A percentile compares a stretch with the other conserved stretches of the same genome.
Evolutionary conservation across 2,329 filamentous ascomycete genomes (phyloP).

Genomic region (Fusarium napiforme): DNA sequence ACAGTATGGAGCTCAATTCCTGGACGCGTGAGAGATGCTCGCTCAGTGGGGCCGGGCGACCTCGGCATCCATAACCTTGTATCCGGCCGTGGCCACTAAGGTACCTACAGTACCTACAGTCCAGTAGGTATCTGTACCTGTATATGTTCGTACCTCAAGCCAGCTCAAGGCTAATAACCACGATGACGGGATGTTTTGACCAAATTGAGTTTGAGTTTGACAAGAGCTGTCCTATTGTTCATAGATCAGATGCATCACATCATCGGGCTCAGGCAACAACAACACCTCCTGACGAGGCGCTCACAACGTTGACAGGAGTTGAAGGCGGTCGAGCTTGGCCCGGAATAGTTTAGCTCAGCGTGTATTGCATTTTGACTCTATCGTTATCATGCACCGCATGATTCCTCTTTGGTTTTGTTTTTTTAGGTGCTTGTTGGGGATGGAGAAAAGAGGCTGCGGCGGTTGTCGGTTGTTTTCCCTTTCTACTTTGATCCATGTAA

Average conservation of each 20-base stretch:
- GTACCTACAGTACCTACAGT: not conserved
- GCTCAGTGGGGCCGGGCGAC: slow-evolving; percentile 28
- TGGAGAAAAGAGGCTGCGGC: slow-evolving; percentile 14
- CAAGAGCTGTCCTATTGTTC: not conserved
- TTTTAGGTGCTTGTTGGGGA: not conserved
- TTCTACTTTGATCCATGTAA: not conserved
- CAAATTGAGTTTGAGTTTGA: slow-evolving; percentile 23
- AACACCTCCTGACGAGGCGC: slow-evolving; percentile 28
- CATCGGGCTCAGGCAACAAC: slow-evolving; percentile 28
- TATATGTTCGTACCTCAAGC: not conserved
- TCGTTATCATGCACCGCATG: slow-evolving; percentile 17
- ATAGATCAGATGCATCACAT: slow-evolving; percentile 12
- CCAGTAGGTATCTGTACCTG: not conserved
- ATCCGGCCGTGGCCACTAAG: not conserved
- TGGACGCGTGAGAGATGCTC: slow-evolving; percentile 10
- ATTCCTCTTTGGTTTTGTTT: not conserved
- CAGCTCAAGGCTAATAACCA: slow-evolving; percentile 16
- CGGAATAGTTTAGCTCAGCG: slow-evolving; percentile 17
- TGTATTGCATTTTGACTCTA: not conserved
- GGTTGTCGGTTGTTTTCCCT: slow-evolving; percentile 21
- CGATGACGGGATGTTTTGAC: slow-evolving; percentile 7
- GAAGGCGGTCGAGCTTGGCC: slow-evolving; percentile 4
- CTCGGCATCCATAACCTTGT: slow-evolving; percentile 12
- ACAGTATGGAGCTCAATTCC: not conserved
- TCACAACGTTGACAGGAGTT: slow-evolving; percentile 9